These are phyloP conservation scores for Colletotrichum gloeosporioides DNA, from an alignment of 2,329 filamentous ascomycete species.

Conservation along the genomic window DNA sequence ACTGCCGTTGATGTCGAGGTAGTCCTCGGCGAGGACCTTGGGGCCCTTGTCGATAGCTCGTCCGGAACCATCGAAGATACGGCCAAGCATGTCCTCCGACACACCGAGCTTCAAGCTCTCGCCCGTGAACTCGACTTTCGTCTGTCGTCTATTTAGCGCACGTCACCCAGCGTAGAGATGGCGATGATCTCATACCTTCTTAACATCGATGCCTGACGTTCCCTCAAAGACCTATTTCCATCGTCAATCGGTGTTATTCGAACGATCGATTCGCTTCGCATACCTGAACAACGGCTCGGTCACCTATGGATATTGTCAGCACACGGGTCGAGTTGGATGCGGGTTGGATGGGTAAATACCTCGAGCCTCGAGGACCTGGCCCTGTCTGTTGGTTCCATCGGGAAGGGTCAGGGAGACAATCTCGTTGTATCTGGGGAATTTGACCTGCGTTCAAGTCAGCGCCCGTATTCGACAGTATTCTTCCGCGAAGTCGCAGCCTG, in stretches of 20 bases:
- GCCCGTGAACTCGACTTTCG: conserved; percentile 96
- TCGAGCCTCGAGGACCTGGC: conserved; percentile 96
- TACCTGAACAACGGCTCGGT: conserved; percentile 95
- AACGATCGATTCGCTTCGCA: conserved; percentile 23
- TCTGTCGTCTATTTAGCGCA: conserved; percentile 57
- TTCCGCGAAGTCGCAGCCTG: conserved; percentile 17
- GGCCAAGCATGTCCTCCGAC: conserved; percentile 98
- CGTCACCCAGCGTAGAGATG: background rate
- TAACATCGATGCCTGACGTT: conserved; percentile 96
- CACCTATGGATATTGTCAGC: conserved; percentile 61
- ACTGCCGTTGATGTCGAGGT: conserved; percentile 97
- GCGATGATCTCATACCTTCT: conserved; percentile 72
- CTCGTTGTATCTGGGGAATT: conserved; percentile 97
- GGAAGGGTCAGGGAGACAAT: conserved; percentile 95
- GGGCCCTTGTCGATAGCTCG: conserved; percentile 98
- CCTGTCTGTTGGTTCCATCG: conserved; percentile 91
- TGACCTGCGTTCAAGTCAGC: conserved; percentile 68
- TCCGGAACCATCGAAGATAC: conserved; percentile 98
- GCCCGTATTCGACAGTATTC: background rate
- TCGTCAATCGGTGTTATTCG: conserved; percentile 28
- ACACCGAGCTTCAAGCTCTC: conserved; percentile 98
- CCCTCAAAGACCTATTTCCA: conserved; percentile 87
- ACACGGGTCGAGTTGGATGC: conserved; percentile 16
- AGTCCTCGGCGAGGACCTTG: conserved; percentile 97
- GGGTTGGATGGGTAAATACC: conserved; percentile 58